phyloP scores from a whole-genome alignment of 2,329 filamentous ascomycete species.

The Canariomyces notabilis region DNA sequence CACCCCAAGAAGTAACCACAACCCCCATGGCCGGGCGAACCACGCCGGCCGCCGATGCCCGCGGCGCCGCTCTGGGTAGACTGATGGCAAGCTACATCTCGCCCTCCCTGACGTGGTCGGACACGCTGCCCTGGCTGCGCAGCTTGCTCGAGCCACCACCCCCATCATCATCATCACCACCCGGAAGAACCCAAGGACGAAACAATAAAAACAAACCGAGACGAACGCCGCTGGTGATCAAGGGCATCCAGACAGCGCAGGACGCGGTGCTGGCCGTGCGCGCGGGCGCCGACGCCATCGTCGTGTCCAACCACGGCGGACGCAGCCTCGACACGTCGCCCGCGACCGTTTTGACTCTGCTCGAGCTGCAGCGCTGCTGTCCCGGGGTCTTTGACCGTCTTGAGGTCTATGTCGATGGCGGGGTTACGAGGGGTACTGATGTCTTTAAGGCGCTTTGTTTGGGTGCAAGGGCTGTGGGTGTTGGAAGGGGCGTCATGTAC shows the following conservation, averaged over 20 bases:
- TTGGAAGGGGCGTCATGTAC: constrained; percentile 58
- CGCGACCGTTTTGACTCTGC: constrained; percentile 52
- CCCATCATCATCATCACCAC: no score
- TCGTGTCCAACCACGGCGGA: constrained; percentile 68
- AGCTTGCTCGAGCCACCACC: no score
- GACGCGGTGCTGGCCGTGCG: constrained; percentile 59
- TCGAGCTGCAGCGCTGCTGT: constrained; percentile 58
- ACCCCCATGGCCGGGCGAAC: constrained; percentile 47
- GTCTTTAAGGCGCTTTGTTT: constrained; percentile 63
- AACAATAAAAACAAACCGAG: no score
- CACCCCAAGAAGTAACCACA: constrained; percentile 41
- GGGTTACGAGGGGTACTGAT: constrained; percentile 60
- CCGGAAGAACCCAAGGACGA: no score
- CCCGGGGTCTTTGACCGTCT: constrained; percentile 55
- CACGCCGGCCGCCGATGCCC: constrained; percentile 45
- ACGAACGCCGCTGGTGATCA: constrained; percentile 56
- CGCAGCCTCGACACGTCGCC: constrained; percentile 47
- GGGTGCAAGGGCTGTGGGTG: constrained; percentile 58
- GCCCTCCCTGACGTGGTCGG: constrained; percentile 55
- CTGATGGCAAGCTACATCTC: constrained; percentile 55
- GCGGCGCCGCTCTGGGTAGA: constrained; percentile 51
- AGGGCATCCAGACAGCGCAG: constrained; percentile 63
- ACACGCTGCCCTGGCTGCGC: constrained; percentile 58
- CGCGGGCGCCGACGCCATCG: constrained; percentile 59
- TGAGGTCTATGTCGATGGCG: constrained; percentile 61